A percentile compares a stretch with the other conserved stretches of the same genome.
Conservation (phyloP, 208 protist species). For the Kentomonas sorsogonicus region DNA sequence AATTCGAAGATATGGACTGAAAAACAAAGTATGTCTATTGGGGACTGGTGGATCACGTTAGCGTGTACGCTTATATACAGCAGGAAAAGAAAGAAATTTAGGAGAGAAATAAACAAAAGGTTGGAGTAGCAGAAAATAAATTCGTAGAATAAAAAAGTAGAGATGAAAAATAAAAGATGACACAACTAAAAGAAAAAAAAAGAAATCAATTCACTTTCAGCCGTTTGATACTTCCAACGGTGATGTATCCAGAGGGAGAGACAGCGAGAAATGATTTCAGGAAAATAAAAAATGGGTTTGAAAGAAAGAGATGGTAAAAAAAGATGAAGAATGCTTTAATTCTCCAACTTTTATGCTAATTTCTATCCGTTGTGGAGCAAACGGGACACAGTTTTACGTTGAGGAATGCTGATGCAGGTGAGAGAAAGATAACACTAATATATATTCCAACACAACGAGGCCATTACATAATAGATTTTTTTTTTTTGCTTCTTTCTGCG, state of each 20-base stretch:
- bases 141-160: not conserved
- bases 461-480: too few species aligned
- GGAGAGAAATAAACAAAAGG: slow-evolving; percentile 1
- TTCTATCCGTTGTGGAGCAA: too few species aligned
- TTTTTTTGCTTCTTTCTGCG: too few species aligned
- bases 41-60: not conserved
- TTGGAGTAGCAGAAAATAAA: slow-evolving; percentile 2
- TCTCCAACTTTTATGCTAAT: too few species aligned
- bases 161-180: not conserved
- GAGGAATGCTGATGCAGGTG: too few species aligned
- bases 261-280: not conserved
- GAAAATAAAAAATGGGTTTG: slow-evolving; percentile 1
- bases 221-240: too few species aligned
- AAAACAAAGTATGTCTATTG: not conserved
- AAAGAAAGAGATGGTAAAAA: not conserved
- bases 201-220: too few species aligned
- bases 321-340: too few species aligned
- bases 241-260: slow-evolving; percentile 1
- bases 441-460: too few species aligned
- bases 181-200: not conserved
- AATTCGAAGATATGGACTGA: not conserved
- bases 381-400: too few species aligned
- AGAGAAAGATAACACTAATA: too few species aligned
- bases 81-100: slow-evolving; percentile 8
- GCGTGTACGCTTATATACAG: not conserved